These are phyloP conservation scores for Przewalskia tangutica DNA, from an alignment of 257 asterid genomes.

Conservation along the genomic window DNA sequence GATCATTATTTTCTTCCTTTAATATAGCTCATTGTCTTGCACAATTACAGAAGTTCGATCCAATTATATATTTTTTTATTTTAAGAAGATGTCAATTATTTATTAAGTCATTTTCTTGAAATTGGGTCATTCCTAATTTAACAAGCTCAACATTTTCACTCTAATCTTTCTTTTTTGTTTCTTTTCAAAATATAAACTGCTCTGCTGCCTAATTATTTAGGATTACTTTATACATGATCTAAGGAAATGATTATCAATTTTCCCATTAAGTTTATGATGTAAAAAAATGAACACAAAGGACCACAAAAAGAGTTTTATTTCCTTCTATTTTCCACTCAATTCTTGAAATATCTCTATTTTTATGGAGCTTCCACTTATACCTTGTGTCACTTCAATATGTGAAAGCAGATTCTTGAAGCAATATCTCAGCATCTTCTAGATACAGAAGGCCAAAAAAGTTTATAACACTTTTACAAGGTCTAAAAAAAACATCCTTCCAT, in stretches of 20 bases:
- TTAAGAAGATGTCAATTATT: neutral
- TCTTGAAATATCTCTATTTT: neutral
- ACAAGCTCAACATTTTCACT: neutral
- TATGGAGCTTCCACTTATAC: constrained; percentile 5
- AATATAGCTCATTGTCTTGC: neutral
- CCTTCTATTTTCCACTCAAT: neutral
- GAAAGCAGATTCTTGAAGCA: constrained; percentile 50
- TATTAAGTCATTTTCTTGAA: neutral
- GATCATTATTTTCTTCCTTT: neutral
- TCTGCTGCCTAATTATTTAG: neutral
- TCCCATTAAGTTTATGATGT: neutral
- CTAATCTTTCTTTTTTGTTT: neutral
- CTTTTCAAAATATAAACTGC: neutral
- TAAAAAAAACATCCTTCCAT: constrained; percentile 22
- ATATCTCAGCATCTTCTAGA: constrained; percentile 22
- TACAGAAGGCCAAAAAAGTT: constrained; percentile 28
- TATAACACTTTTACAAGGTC: constrained; percentile 22
- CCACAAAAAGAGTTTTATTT: constrained; percentile 3
- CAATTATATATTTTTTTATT: neutral
- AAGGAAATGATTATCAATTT: neutral
- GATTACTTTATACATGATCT: neutral
- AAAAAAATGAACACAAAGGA: constrained; percentile 5
- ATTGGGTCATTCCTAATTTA: neutral
- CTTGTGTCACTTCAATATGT: constrained; percentile 25
- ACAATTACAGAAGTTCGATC: neutral